These are phyloP conservation scores for Bipolaris bicolor DNA, from an alignment of 2,329 filamentous ascomycete species.

Conservation along the genomic window DNA sequence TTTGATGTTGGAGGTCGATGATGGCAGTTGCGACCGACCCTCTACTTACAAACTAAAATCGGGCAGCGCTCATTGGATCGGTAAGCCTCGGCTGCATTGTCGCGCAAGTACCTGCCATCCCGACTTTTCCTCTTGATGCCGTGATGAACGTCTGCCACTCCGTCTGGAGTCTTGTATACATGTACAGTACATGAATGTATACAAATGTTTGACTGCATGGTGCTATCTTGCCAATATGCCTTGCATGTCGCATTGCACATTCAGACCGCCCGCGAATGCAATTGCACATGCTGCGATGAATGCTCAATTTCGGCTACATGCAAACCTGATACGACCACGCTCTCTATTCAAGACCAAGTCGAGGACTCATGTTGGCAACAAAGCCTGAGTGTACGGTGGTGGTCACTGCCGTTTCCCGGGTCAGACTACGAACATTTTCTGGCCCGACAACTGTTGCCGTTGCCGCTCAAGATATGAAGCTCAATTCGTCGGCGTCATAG, in stretches of 20 bases:
- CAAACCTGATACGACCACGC: not conserved
- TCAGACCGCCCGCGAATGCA: not conserved
- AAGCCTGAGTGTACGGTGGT: slow-evolving; percentile 4
- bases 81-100: slow-evolving; percentile 38
- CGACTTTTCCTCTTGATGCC: slow-evolving; percentile 36
- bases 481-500: slow-evolving; percentile 36
- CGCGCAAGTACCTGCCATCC: slow-evolving; percentile 22
- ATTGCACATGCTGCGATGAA: not conserved
- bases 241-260: not conserved
- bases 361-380: not conserved
- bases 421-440: slow-evolving; percentile 2
- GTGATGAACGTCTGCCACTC: slow-evolving; percentile 18
- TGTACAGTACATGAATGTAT: not conserved
- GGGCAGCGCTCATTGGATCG: slow-evolving; percentile 34
- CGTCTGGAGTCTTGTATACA: not conserved
- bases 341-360: not conserved
- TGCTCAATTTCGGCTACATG: not conserved
- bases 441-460: slow-evolving; percentile 21
- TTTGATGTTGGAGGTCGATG: slow-evolving; percentile 34
- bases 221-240: not conserved
- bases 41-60: slow-evolving; percentile 29
- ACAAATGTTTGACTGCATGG: not conserved
- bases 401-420: slow-evolving; percentile 1
- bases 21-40: slow-evolving; percentile 26
- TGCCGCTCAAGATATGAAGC: slow-evolving; percentile 24